These are phyloP conservation scores for Bipolaris bicolor DNA, from an alignment of 2,329 filamentous ascomycete species.

Conservation along the genomic window DNA sequence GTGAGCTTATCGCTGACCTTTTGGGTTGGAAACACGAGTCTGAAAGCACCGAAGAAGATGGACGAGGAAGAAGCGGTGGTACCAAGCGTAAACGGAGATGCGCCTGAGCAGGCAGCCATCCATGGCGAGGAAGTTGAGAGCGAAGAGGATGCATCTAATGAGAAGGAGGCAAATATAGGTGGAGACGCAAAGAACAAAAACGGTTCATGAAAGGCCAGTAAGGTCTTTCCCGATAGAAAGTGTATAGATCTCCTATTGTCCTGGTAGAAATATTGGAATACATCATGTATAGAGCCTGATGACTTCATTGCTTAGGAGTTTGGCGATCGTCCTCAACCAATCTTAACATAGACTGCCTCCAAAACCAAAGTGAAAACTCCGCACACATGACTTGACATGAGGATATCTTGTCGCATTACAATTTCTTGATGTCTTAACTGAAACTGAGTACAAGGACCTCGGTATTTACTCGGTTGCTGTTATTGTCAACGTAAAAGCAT, in stretches of 20 bases:
- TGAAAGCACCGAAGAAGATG: conserved; percentile 30
- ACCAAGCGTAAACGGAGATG: background rate
- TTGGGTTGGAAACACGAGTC: conserved; percentile 30
- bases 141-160: background rate
- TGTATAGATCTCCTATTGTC: too few relatives aligned
- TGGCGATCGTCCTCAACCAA: background rate
- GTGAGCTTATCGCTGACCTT: conserved; percentile 24
- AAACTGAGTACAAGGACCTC: background rate
- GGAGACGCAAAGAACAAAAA: background rate
- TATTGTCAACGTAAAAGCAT: background rate
- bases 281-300: background rate
- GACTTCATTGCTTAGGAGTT: background rate
- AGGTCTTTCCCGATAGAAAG: background rate
- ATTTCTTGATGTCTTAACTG: background rate
- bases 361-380: background rate
- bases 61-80: conserved; percentile 12
- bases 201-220: background rate
- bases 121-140: background rate
- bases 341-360: background rate
- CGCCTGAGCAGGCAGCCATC: background rate
- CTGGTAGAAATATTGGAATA: background rate
- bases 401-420: too few relatives aligned
- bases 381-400: background rate
- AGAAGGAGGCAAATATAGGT: background rate
- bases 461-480: background rate